Percentiles rank a stretch among this genome's conserved stretches.
Evolutionary conservation across 2,329 filamentous ascomycete genomes (phyloP).

Genomic region (Sporothrix globosa): DNA sequence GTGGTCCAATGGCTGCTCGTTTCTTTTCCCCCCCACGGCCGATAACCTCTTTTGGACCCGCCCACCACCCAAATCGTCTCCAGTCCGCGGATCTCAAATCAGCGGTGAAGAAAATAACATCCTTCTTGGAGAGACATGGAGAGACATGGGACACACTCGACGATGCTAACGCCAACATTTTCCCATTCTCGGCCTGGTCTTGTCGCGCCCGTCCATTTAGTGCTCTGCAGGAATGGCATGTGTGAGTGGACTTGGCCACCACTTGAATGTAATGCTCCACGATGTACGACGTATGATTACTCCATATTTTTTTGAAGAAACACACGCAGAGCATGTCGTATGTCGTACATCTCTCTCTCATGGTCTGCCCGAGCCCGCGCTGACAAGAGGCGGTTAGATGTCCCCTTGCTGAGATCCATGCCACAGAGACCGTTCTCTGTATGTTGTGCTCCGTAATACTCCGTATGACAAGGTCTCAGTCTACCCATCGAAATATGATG

Average conservation of each 20-base stretch:
- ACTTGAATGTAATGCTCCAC: not conserved
- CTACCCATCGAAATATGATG: not conserved
- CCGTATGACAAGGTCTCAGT: not conserved
- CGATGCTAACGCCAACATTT: constrained; percentile 23
- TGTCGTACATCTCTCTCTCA: not conserved
- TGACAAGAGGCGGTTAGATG: not conserved
- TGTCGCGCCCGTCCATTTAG: constrained; percentile 13
- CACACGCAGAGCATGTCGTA: not conserved
- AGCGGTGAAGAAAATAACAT: constrained; percentile 24
- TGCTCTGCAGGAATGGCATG: constrained; percentile 23
- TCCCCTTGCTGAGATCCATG: constrained; percentile 3
- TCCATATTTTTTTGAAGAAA: not conserved
- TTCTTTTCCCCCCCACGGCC: constrained; percentile 14
- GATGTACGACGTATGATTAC: not conserved
- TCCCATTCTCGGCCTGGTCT: constrained; percentile 22
- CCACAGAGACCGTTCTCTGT: not conserved
- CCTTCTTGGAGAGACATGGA: not conserved
- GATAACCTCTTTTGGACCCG: constrained; percentile 24
- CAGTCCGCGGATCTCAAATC: constrained; percentile 6
- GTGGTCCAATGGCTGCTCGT: not conserved
- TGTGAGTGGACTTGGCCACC: constrained; percentile 15
- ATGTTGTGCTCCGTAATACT: not conserved
- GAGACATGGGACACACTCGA: not conserved
- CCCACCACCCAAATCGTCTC: not conserved
- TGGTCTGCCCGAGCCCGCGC: constrained; percentile 5